Conservation (phyloP, 208 protist species). For the Wallacemonas collosoma region DNA sequence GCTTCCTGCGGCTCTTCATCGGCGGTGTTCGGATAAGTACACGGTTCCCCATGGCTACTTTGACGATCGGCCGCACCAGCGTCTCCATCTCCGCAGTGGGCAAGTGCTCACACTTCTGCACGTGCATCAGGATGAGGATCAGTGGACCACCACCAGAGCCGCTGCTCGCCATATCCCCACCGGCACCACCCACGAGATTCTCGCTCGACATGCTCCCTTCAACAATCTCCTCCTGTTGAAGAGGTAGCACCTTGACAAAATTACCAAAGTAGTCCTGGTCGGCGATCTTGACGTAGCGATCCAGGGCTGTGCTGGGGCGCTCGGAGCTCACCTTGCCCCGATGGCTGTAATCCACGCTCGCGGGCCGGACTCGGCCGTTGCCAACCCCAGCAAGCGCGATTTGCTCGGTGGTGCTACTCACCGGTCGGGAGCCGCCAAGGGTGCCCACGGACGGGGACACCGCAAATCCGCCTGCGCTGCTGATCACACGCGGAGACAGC, state of each 20-base stretch:
- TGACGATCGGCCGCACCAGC: slow-evolving; percentile 58
- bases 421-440: slow-evolving; percentile 1
- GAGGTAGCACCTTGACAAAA: slow-evolving; percentile 68
- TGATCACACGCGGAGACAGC: slow-evolving; percentile 24
- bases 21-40: slow-evolving; percentile 71
- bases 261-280: slow-evolving; percentile 87
- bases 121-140: slow-evolving; percentile 81
- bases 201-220: slow-evolving; percentile 27
- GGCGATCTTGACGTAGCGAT: slow-evolving; percentile 88
- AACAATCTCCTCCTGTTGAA: slow-evolving; percentile 59
- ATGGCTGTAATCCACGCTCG: slow-evolving; percentile 76
- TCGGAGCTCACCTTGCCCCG: slow-evolving; percentile 68
- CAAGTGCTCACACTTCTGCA: slow-evolving; percentile 58
- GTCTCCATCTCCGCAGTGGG: slow-evolving; percentile 27
- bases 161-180: slow-evolving; percentile 11
- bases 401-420: slow-evolving; percentile 38
- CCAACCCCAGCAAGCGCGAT: slow-evolving; percentile 14
- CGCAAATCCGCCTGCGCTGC: slow-evolving; percentile 16
- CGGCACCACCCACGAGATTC: slow-evolving; percentile 21
- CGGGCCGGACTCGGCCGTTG: slow-evolving; percentile 32
- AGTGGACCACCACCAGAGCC: slow-evolving; percentile 30
- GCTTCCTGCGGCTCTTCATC: slow-evolving; percentile 38
- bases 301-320: slow-evolving; percentile 65
- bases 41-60: slow-evolving; percentile 57
- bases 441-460: background rate